These are phyloP conservation scores for Tetrapisispora fleetii DNA, from an alignment of 805 yeast genomes.

Conservation along the genomic window DNA sequence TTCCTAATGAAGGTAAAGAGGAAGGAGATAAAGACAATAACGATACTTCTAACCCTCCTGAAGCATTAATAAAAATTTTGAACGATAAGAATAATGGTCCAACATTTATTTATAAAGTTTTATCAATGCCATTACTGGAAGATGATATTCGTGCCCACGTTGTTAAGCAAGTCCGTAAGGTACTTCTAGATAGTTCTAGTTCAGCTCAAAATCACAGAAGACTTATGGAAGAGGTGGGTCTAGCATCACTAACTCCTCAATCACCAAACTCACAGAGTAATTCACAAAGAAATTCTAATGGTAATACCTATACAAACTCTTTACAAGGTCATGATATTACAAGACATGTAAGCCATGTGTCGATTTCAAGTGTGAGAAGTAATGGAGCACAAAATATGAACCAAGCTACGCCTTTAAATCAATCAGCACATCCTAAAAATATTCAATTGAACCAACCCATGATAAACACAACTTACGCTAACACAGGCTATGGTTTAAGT, in stretches of 20 bases:
- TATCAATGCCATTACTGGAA: slow-evolving; percentile 62
- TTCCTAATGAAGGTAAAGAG: slow-evolving; percentile 20
- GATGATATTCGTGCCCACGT: slow-evolving; percentile 48
- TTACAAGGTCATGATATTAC: slow-evolving; percentile 2
- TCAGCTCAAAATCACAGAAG: slow-evolving; percentile 69
- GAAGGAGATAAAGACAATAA: background rate
- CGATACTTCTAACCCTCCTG: slow-evolving; percentile 28
- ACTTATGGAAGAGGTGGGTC: slow-evolving; percentile 85
- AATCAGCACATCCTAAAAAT: background rate
- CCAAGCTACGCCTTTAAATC: background rate
- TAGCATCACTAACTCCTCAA: slow-evolving; percentile 20
- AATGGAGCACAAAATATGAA: slow-evolving; percentile 21
- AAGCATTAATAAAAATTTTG: slow-evolving; percentile 47
- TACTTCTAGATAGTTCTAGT: slow-evolving; percentile 47
- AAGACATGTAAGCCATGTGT: slow-evolving; percentile 23
- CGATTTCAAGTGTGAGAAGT: slow-evolving; percentile 26
- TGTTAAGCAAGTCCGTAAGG: slow-evolving; percentile 49
- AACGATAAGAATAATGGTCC: slow-evolving; percentile 63
- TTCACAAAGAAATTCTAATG: slow-evolving; percentile 1
- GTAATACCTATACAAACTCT: background rate
- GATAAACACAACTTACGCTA: background rate
- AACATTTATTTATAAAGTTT: slow-evolving; percentile 69
- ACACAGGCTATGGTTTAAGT: background rate
- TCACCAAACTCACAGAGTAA: background rate
- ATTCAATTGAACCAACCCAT: background rate